These are phyloP conservation scores for Syncephalis fuscata DNA, from an alignment of 371 early-diverging fungal species.

Conservation along the genomic window DNA sequence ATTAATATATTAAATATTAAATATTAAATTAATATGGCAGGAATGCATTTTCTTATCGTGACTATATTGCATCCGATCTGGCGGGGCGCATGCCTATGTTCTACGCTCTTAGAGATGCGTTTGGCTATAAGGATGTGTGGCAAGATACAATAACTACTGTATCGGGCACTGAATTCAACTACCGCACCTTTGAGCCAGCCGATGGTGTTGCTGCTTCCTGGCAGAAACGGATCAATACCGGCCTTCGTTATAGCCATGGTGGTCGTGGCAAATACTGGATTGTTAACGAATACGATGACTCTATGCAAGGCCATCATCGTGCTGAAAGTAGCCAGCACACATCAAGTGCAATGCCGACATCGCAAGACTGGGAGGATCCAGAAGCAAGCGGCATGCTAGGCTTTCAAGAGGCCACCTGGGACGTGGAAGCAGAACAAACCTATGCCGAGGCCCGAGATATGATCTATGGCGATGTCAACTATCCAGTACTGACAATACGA, in stretches of 20 bases:
- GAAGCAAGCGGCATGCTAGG: neutral
- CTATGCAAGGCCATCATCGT: neutral
- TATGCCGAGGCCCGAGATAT: conserved; percentile 21
- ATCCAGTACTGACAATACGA: conserved; percentile 18
- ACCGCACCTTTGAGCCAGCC: conserved; percentile 64
- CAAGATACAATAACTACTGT: conserved; percentile 66
- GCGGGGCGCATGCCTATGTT: conserved; percentile 63
- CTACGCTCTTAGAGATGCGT: conserved; percentile 63
- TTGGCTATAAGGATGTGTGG: conserved; percentile 68
- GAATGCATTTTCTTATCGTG: conserved; percentile 56
- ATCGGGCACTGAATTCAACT: conserved; percentile 57
- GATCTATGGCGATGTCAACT: conserved; percentile 32
- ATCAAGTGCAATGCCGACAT: no score
- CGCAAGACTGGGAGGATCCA: neutral
- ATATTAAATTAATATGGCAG: conserved; percentile 7
- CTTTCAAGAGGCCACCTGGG: neutral
- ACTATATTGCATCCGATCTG: conserved; percentile 39
- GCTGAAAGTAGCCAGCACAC: no score
- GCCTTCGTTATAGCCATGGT: conserved; percentile 54
- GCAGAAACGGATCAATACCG: conserved; percentile 52
- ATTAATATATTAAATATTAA: neutral
- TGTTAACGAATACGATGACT: neutral
- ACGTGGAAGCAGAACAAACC: conserved; percentile 17
- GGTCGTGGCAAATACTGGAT: conserved; percentile 67
- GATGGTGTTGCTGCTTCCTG: conserved; percentile 41